Conservation (phyloP, 257 asterid species). For the Paulownia fortunei region DNA sequence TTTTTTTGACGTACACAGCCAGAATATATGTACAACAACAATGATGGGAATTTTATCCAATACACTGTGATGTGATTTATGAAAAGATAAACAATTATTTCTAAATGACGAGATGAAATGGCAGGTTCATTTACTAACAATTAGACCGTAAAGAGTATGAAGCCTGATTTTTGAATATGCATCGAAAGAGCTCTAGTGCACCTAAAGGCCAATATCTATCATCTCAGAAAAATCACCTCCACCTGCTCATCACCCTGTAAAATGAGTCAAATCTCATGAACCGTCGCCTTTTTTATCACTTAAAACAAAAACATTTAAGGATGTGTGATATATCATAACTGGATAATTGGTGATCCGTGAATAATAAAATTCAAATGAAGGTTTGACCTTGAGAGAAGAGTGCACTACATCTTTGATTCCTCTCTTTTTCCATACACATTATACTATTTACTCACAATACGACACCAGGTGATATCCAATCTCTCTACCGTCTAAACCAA, state of each 20-base stretch:
- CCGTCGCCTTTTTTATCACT: neutral
- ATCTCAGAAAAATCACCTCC: constrained; percentile 1
- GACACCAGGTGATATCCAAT: neutral
- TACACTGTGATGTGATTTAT: neutral
- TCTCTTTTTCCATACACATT: neutral
- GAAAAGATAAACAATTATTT: neutral
- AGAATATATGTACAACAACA: neutral
- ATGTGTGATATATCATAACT: neutral
- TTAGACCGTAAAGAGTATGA: neutral
- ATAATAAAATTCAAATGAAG: neutral
- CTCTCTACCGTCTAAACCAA: constrained; percentile 4
- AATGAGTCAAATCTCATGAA: constrained; percentile 22
- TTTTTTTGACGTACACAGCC: neutral
- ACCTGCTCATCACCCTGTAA: constrained; percentile 7
- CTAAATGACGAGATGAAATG: neutral
- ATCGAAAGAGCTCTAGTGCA: neutral
- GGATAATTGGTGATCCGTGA: neutral
- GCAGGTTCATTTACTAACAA: neutral
- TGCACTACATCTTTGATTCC: neutral
- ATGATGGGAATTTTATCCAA: neutral
- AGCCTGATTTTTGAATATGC: neutral
- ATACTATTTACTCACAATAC: neutral
- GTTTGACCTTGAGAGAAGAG: constrained; percentile 18
- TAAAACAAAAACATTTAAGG: neutral
- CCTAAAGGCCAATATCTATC: constrained; percentile 14